Conservation (phyloP, 306 rosid genomes). For the Rosa chinensis region DNA sequence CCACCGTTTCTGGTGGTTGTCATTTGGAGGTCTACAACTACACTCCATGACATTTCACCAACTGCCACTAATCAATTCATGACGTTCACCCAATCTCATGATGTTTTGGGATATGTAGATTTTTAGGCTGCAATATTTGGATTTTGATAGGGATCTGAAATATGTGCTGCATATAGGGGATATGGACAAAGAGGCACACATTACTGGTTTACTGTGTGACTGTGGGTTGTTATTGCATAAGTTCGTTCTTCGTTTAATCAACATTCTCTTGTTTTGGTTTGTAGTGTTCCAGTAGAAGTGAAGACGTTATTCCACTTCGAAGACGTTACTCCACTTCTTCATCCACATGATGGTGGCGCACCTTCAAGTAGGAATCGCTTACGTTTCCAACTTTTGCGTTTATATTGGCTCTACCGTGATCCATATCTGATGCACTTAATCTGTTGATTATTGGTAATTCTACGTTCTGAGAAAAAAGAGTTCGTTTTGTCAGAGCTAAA, state of each 20-base stretch:
- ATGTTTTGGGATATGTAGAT: background rate
- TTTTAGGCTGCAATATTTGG: background rate
- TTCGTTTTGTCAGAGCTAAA: background rate
- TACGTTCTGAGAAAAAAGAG: background rate
- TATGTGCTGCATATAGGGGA: background rate
- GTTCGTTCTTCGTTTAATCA: background rate
- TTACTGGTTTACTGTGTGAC: background rate
- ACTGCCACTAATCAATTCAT: constrained; percentile 3
- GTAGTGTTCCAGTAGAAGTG: background rate
- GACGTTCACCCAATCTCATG: background rate
- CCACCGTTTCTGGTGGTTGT: constrained; percentile 14
- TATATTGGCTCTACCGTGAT: background rate
- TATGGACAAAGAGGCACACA: background rate
- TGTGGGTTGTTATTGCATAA: background rate
- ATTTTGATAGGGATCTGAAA: background rate
- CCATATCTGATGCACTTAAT: background rate
- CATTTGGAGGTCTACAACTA: constrained; percentile 19
- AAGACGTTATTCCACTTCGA: background rate
- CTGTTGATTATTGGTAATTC: background rate
- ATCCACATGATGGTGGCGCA: background rate
- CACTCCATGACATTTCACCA: constrained; percentile 37
- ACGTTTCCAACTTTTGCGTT: background rate
- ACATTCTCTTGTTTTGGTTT: background rate
- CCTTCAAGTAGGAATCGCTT: background rate
- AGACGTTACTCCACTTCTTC: background rate